A percentile compares a stretch with the other conserved stretches of the same genome.
phyloP scores from a whole-genome alignment of 179 eudicot genomes.

The Patellifolia procumbens region DNA sequence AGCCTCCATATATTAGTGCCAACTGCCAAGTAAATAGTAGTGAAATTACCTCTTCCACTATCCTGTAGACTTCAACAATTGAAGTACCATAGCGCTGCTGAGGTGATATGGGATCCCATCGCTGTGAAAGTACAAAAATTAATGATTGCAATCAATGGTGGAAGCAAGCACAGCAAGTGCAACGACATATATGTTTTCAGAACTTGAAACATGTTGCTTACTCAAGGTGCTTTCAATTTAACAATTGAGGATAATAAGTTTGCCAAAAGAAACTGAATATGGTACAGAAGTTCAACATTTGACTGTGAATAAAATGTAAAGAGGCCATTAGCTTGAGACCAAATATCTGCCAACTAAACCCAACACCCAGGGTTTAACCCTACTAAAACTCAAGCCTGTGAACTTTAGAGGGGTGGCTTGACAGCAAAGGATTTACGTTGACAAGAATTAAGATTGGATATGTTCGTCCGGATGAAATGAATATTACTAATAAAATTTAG shows the following conservation, averaged over 20 bases:
- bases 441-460: neutral
- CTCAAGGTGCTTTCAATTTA: neutral
- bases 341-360: neutral
- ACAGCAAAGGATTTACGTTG: neutral
- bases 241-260: neutral
- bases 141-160: slow-evolving; percentile 11
- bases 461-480: no score
- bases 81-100: slow-evolving; percentile 99
- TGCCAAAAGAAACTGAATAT: neutral
- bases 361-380: neutral
- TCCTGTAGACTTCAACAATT: slow-evolving; percentile 96
- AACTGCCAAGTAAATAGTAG: slow-evolving; percentile 15
- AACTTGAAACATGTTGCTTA: neutral
- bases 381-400: neutral
- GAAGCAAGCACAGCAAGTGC: slow-evolving; percentile 10
- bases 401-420: neutral
- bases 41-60: slow-evolving; percentile 90
- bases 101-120: slow-evolving; percentile 87
- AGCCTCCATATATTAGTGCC: neutral
- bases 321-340: neutral
- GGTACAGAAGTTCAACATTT: neutral
- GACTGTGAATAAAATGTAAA: neutral
- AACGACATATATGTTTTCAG: slow-evolving; percentile 1
- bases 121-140: slow-evolving; percentile 47
- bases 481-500: no score